Evolutionary conservation across 352 stramenopile species (phyloP).

Genomic region (Thalassiosira livingstoniorum): DNA sequence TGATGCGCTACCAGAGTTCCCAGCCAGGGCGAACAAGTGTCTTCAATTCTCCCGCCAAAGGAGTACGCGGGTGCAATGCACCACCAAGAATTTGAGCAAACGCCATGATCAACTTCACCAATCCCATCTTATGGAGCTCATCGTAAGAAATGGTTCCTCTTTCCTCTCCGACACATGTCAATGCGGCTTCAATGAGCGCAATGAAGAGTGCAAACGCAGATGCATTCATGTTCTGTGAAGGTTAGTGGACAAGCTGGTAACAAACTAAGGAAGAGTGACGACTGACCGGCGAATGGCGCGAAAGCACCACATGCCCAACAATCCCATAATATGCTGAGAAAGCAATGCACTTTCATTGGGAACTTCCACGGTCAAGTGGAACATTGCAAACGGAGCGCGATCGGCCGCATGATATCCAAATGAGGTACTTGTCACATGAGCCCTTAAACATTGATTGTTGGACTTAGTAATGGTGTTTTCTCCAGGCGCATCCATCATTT

Average conservation of each 20-base stretch:
- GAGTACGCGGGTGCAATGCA: conserved; percentile 46
- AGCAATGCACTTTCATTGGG: conserved; percentile 53
- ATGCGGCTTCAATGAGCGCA: conserved; percentile 42
- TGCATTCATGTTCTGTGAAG: conserved; percentile 63
- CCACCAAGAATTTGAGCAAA: conserved; percentile 63
- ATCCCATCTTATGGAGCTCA: conserved; percentile 60
- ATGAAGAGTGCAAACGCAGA: conserved; percentile 51
- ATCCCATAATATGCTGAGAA: conserved; percentile 49
- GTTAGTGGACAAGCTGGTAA: conserved; percentile 43
- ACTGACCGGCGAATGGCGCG: conserved; percentile 57
- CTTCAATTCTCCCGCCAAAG: conserved; percentile 49
- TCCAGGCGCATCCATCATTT: conserved; percentile 55
- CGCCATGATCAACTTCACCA: conserved; percentile 52
- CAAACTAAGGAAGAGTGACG: conserved; percentile 56
- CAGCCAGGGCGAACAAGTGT: conserved; percentile 49
- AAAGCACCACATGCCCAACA: conserved; percentile 54
- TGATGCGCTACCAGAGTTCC: conserved; percentile 59
- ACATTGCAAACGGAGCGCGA: neutral
- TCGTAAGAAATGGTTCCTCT: conserved; percentile 44
- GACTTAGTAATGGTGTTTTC: conserved; percentile 45
- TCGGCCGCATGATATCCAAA: conserved; percentile 60
- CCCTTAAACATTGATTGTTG: conserved; percentile 65
- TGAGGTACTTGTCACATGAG: conserved; percentile 40
- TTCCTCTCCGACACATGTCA: conserved; percentile 44
- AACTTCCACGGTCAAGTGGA: neutral